Percentiles rank a stretch among this genome's conserved stretches.
Evolutionary conservation across 169 alveolate species (phyloP).

Genomic region (Babesia bigemina): DNA sequence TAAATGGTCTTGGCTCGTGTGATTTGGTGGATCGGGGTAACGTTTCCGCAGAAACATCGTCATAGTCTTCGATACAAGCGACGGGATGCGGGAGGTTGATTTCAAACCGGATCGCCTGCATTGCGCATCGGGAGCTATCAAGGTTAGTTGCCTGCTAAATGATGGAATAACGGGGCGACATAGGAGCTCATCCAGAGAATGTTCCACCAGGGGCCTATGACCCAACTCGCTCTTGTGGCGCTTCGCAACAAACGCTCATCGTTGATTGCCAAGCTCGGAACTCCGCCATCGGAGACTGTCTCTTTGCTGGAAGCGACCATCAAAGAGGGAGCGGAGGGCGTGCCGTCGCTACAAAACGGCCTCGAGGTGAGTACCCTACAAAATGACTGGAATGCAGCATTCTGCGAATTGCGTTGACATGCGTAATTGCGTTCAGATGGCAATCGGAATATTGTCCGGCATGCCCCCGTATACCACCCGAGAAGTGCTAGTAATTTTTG

Average conservation of each 20-base stretch:
- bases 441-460: slow-evolving; percentile 62
- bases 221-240: slow-evolving; percentile 74
- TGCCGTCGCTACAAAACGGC: slow-evolving; percentile 77
- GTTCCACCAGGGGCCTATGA: slow-evolving; percentile 76
- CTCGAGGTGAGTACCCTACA: slow-evolving; percentile 58
- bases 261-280: slow-evolving; percentile 69
- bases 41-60: slow-evolving; percentile 63
- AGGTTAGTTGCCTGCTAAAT: slow-evolving; percentile 31
- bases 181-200: slow-evolving; percentile 67
- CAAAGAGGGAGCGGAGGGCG: slow-evolving; percentile 74
- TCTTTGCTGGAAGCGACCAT: slow-evolving; percentile 47
- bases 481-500: slow-evolving; percentile 73
- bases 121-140: slow-evolving; percentile 73
- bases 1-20: not conserved
- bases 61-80: slow-evolving; percentile 75
- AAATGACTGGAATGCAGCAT: not conserved
- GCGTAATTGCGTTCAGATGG: slow-evolving; percentile 34
- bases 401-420: not conserved
- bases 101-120: slow-evolving; percentile 78
- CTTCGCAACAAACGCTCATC: slow-evolving; percentile 72
- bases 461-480: slow-evolving; percentile 78
- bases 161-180: too few species aligned
- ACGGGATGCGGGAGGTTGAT: slow-evolving; percentile 77
- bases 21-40: not conserved
- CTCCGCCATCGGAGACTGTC: slow-evolving; percentile 71